Evolutionary conservation across 805 yeast genomes (phyloP).

Genomic region (Scheffersomyces coipomensis): DNA sequence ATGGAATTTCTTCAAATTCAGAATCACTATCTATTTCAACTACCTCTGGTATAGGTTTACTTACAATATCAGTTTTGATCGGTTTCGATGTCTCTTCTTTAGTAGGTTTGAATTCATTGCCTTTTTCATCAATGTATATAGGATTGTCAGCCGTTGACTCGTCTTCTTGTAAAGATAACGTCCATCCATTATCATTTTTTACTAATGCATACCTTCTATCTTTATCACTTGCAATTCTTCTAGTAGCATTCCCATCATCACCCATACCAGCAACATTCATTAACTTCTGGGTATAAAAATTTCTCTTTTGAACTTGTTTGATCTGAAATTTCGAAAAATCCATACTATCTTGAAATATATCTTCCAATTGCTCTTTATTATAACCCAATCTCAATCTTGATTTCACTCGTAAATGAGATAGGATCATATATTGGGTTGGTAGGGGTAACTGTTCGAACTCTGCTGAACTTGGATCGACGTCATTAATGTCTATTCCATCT

Average conservation of each 20-base stretch:
- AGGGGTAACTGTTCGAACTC: conserved; percentile 78
- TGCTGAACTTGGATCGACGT: conserved; percentile 78
- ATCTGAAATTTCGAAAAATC: conserved; percentile 93
- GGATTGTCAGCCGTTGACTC: conserved; percentile 46
- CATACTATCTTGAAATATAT: conserved; percentile 77
- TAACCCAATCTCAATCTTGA: conserved; percentile 96
- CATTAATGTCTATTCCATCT: conserved; percentile 66
- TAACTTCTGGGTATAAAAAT: conserved; percentile 81
- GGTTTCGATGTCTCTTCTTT: conserved; percentile 1
- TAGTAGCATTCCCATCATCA: conserved; percentile 45
- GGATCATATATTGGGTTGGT: conserved; percentile 82
- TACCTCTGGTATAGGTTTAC: conserved; percentile 10
- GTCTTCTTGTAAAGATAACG: conserved; percentile 54
- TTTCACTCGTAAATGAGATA: conserved; percentile 77
- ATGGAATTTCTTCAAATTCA: conserved; percentile 63
- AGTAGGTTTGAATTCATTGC: conserved; percentile 10
- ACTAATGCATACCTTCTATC: conserved; percentile 73
- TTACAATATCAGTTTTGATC: background rate
- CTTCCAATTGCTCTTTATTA: conserved; percentile 80
- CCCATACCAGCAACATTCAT: conserved; percentile 85
- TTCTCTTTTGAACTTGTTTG: conserved; percentile 87
- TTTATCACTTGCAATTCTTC: conserved; percentile 80
- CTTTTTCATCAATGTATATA: conserved; percentile 48
- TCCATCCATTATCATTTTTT: conserved; percentile 81
- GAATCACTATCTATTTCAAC: conserved; percentile 11